A percentile compares a stretch with the other conserved stretches of the same genome.
phyloP scores from a whole-genome alignment of 192 early-diverging fungal genomes.

The Cetraspora pellucida region DNA sequence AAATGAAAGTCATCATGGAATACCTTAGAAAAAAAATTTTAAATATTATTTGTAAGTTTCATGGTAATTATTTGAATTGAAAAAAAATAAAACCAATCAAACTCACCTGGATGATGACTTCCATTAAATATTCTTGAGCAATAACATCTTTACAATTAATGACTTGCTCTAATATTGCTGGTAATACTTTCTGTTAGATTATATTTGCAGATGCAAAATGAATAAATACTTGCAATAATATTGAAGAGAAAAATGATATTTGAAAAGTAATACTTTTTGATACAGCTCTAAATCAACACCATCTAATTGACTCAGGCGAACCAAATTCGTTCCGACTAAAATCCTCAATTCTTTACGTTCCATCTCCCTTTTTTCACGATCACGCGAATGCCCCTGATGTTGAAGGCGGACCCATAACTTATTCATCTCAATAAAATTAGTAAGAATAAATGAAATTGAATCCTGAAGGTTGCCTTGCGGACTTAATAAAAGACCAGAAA shows the following conservation, averaged over 20 bases:
- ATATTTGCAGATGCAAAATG: not conserved
- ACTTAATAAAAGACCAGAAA: constrained; percentile 39
- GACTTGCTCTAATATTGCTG: constrained; percentile 92
- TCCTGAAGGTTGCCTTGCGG: constrained; percentile 86
- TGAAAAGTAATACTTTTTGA: constrained; percentile 53
- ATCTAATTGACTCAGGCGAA: constrained; percentile 91
- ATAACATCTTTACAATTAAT: constrained; percentile 96
- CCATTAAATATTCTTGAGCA: constrained; percentile 99
- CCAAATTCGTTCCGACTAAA: constrained; percentile 95
- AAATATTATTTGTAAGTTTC: not conserved
- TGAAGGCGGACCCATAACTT: constrained; percentile 99
- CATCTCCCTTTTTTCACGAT: constrained; percentile 92
- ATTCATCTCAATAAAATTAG: constrained; percentile 99
- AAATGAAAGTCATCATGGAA: constrained; percentile 98
- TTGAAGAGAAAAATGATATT: not conserved
- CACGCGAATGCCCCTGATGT: constrained; percentile 91
- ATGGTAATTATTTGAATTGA: not conserved
- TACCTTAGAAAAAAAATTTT: constrained; percentile 52
- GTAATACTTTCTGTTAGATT: constrained; percentile 70
- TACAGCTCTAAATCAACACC: constrained; percentile 85
- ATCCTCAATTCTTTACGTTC: constrained; percentile 95
- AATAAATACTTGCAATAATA: not conserved
- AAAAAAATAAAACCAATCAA: not conserved
- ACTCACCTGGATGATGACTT: constrained; percentile 94
- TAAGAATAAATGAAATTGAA: constrained; percentile 94